Percentiles rank a stretch among this genome's conserved stretches.
Conservation (phyloP, 371 early-diverging fungal species). For the Zopfochytrium polystomum region DNA sequence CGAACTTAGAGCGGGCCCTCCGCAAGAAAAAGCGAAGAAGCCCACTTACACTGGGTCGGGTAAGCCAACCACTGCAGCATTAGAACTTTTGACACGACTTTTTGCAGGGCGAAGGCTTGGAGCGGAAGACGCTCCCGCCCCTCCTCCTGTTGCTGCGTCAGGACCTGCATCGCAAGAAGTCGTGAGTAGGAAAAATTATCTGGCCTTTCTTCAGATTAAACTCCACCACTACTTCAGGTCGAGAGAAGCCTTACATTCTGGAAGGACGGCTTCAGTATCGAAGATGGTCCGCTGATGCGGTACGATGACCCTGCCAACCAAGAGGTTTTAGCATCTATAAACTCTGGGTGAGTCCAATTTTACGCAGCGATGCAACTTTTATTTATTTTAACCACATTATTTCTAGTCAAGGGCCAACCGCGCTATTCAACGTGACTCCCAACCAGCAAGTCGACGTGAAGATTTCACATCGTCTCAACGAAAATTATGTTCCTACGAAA, state of each 20-base stretch:
- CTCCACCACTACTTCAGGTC: too few relatives aligned
- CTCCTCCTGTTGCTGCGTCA: conserved; percentile 17
- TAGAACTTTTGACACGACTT: too few relatives aligned
- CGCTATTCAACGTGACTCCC: conserved; percentile 81
- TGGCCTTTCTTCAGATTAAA: too few relatives aligned
- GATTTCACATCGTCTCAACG: conserved; percentile 76
- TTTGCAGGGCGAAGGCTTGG: conserved; percentile 35
- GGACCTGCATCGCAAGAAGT: conserved; percentile 1
- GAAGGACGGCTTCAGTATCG: conserved; percentile 93
- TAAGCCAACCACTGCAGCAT: too few relatives aligned
- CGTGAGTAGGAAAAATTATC: too few relatives aligned
- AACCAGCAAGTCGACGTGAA: conserved; percentile 91
- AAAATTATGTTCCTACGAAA: conserved; percentile 84
- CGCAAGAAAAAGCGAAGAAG: conserved; percentile 39
- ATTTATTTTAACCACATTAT: conserved; percentile 1
- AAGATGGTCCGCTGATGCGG: conserved; percentile 82
- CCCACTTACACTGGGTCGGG: conserved; percentile 64
- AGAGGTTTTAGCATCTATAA: conserved; percentile 77
- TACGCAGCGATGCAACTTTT: neutral
- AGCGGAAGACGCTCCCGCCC: conserved; percentile 24
- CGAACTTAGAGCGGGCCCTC: too few relatives aligned
- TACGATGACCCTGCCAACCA: conserved; percentile 86
- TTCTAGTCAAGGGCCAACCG: conserved; percentile 72
- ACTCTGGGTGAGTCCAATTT: conserved; percentile 65
- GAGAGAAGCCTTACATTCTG: conserved; percentile 78